Evolutionary conservation across 495 filamentous ascomycete genomes (phyloP), one percentile per base, ranked within the genome.

Genomic region (Hyaloscypha variabilis): DNA sequence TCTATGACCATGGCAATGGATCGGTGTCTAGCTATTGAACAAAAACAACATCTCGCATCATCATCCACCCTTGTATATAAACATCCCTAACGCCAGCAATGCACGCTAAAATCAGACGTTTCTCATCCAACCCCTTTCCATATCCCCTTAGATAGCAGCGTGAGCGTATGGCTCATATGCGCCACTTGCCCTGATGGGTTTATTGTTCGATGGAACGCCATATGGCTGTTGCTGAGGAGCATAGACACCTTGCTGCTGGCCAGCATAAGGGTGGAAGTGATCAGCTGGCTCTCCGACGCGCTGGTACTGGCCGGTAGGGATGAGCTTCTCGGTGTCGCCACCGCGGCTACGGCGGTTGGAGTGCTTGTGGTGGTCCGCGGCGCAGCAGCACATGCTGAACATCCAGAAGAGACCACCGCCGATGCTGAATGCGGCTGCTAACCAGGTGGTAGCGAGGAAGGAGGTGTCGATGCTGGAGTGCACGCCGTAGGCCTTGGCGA

Each of bases 371-470:
- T 79, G 54, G 77, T 78, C 58, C 13, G 75, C 72, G 10, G 70
- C 67, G 82, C 94, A 97, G 87, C 94, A 97, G 90, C 94, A 97
- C 62, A 87, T 82, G 76, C 87, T 91, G 77, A 96, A 86, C 69
- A 91, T 79, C 94, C 94, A 98, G 88, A 97, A 97, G 70, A 96
- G 69, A 63, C 83, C 83, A 17, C 87, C 87, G 55, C 73, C 91
- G 25, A 92, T 69, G 53, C 89, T 87, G 75, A 96, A 95, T 34
- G 82, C 89, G 13, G 88, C 89, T 56, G 88, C 89, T 56, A 97
- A 76, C 94, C 94, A 98, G 56, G 87, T 84, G 5, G 84, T 77
- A 26, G 82, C 82, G 63, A 90, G 86, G 76, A 90, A 93, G 69
- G 82, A 81, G 55, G 71, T 85, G 75, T 91, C 90, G 71, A 94